Conservation (phyloP, 192 early-diverging fungal genomes). For the Coemansia sp. region DNA sequence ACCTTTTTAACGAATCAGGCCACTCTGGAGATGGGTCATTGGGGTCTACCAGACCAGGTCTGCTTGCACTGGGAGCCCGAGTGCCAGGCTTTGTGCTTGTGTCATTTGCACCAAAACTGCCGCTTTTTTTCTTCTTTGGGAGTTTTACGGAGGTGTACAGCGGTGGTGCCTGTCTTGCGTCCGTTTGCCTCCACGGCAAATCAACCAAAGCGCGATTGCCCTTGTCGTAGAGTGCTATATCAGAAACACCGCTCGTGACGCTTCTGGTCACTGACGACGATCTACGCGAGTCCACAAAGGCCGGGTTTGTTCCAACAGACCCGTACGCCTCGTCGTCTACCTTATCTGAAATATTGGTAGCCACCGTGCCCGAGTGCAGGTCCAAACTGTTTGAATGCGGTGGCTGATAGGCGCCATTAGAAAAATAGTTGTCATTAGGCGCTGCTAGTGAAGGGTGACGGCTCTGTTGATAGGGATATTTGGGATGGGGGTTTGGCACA, state of each 20-base stretch:
- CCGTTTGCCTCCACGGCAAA: slow-evolving; percentile 10
- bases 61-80: background rate
- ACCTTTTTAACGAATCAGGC: slow-evolving; percentile 36
- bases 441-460: background rate
- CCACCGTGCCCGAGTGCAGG: background rate
- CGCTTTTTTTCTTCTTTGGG: slow-evolving; percentile 29
- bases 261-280: slow-evolving; percentile 40
- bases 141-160: slow-evolving; percentile 40
- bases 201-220: background rate
- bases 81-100: background rate
- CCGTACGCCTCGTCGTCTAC: background rate
- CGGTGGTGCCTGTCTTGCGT: slow-evolving; percentile 20
- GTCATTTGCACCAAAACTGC: background rate
- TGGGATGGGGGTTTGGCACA: background rate
- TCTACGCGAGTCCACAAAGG: slow-evolving; percentile 18
- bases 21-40: slow-evolving; percentile 16
- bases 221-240: slow-evolving; percentile 13
- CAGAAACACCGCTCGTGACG: slow-evolving; percentile 31
- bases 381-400: background rate
- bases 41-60: background rate
- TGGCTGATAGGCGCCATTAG: background rate
- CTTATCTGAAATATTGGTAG: background rate
- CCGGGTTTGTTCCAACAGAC: background rate
- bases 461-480: background rate
- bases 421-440: background rate